Evolutionary conservation across 139 green algal genomes (phyloP).

Genomic region (Nannochloris sp.): DNA sequence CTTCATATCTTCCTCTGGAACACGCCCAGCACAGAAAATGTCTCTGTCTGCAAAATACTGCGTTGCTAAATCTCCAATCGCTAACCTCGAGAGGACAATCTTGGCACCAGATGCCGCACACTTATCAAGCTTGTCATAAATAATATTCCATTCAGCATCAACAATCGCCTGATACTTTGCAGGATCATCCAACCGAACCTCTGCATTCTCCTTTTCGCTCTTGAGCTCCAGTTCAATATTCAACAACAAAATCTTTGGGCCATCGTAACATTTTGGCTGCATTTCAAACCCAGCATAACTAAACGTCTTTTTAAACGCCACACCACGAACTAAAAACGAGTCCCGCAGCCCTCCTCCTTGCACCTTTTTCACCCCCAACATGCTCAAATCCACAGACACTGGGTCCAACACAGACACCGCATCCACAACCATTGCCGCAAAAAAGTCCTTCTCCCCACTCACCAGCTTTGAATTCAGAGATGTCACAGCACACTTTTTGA

Average conservation of each 20-base stretch:
- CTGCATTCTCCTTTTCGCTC: conserved; percentile 94
- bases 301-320: conserved; percentile 99
- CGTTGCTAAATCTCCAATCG: conserved; percentile 92
- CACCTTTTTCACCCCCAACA: conserved; percentile 96
- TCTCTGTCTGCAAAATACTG: conserved; percentile 96
- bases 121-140: conserved; percentile 96
- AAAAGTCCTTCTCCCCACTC: conserved; percentile 94
- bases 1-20: conserved; percentile 79
- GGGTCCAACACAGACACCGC: conserved; percentile 79
- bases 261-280: conserved; percentile 88
- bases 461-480: conserved; percentile 95
- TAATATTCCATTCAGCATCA: conserved; percentile 99
- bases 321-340: conserved; percentile 94
- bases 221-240: conserved; percentile 99
- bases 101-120: conserved; percentile 77
- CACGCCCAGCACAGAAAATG: conserved; percentile 95
- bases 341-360: conserved; percentile 86
- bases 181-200: conserved; percentile 88
- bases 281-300: conserved; percentile 98
- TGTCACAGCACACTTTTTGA: conserved; percentile 90
- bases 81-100: conserved; percentile 83
- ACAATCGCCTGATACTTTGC: conserved; percentile 94
- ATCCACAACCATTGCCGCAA: conserved; percentile 92
- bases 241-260: conserved; percentile 89
- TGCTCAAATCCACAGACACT: conserved; percentile 69